phyloP scores from a whole-genome alignment of 768 basidiomycete species.

The Termitomyces sp. region DNA sequence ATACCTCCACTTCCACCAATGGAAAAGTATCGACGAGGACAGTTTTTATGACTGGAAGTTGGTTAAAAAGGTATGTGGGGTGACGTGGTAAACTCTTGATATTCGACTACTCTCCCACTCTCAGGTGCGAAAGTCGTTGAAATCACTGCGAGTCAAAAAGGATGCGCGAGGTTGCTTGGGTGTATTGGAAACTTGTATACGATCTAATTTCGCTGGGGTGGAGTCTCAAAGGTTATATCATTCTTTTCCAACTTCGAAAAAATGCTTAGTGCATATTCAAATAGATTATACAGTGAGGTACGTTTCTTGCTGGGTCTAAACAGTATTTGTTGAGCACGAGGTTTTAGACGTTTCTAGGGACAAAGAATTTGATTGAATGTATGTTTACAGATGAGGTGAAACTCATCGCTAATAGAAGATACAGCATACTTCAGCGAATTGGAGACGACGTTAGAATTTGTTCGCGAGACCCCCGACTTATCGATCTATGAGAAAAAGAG shows the following conservation, averaged over 20 bases:
- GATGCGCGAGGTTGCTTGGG: constrained; percentile 86
- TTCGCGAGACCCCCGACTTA: constrained; percentile 69
- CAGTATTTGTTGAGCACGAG: constrained; percentile 7
- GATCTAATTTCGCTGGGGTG: constrained; percentile 90
- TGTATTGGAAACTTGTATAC: constrained; percentile 85
- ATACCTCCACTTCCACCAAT: constrained; percentile 80
- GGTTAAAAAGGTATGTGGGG: constrained; percentile 56
- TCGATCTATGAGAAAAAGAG: constrained; percentile 84
- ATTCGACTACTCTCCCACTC: not conserved
- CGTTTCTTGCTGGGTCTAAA: constrained; percentile 21
- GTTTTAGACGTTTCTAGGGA: constrained; percentile 81
- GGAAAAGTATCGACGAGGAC: constrained; percentile 88
- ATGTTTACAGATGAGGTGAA: constrained; percentile 13
- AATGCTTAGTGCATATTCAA: not conserved
- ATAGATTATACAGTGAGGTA: constrained; percentile 89
- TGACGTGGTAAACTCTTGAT: not conserved
- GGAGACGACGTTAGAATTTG: constrained; percentile 65
- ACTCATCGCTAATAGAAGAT: constrained; percentile 1
- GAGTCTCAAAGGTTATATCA: constrained; percentile 67
- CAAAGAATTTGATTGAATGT: constrained; percentile 89
- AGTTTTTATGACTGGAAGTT: constrained; percentile 90
- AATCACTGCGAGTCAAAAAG: constrained; percentile 60
- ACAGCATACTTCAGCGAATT: constrained; percentile 82
- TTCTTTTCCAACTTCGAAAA: not conserved
- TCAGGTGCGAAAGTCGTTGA: constrained; percentile 71